phyloP scores from a whole-genome alignment of 805 yeast species.

The Ogataea pilisensis region DNA sequence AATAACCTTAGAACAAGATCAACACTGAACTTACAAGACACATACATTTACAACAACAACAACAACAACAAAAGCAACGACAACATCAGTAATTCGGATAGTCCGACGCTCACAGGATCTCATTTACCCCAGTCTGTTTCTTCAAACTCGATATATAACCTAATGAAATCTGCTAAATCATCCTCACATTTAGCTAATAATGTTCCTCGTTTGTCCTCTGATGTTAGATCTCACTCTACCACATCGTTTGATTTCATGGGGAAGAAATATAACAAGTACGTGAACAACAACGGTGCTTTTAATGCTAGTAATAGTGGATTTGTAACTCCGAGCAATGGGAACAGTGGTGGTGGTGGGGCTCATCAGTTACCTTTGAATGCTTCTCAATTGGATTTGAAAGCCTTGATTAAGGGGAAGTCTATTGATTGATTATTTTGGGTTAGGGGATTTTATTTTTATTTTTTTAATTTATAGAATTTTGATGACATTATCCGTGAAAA shows the following conservation, averaged over 20 bases:
- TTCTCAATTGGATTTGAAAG: constrained; percentile 20
- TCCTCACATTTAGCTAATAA: not conserved
- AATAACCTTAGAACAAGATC: constrained; percentile 29
- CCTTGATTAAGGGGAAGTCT: constrained; percentile 13
- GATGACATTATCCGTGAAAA: too few species aligned
- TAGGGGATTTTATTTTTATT: too few species aligned
- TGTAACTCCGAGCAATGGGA: not conserved
- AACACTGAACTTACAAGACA: constrained; percentile 25
- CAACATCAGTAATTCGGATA: too few species aligned
- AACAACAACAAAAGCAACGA: not conserved
- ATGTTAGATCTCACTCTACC: constrained; percentile 1
- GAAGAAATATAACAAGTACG: constrained; percentile 21
- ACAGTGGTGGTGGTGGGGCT: not conserved
- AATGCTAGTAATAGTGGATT: not conserved
- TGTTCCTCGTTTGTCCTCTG: not conserved
- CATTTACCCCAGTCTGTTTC: constrained; percentile 12
- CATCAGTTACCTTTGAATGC: not conserved
- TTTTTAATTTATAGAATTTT: too few species aligned
- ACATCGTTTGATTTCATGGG: constrained; percentile 20
- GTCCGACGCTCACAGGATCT: constrained; percentile 2
- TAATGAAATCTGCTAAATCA: constrained; percentile 3
- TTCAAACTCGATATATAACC: constrained; percentile 11
- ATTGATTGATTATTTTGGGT: constrained; percentile 5
- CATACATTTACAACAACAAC: not conserved
- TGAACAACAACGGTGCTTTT: too few species aligned